phyloP scores from a whole-genome alignment of 495 filamentous ascomycete species.

The Penicillium bovifimosum region DNA sequence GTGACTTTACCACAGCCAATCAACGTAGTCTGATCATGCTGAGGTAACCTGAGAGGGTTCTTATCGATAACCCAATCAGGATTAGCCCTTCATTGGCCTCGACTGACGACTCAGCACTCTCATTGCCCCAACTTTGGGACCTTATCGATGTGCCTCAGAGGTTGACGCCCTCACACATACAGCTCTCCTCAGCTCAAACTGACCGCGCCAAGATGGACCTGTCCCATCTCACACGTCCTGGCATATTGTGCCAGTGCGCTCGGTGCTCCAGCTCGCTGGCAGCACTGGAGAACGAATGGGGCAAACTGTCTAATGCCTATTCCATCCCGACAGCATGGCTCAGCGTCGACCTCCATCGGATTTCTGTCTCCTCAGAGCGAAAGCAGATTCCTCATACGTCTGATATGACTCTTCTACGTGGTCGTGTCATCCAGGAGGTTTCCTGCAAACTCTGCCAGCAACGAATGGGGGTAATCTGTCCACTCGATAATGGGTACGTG shows the following conservation, averaged over 20 bases:
- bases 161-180: slow-evolving; percentile 5
- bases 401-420: slow-evolving; percentile 36
- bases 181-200: not conserved
- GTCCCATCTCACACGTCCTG: slow-evolving; percentile 34
- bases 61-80: slow-evolving; percentile 13
- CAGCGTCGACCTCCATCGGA: slow-evolving; percentile 41
- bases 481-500: slow-evolving; percentile 39
- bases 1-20: too few relatives aligned
- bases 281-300: slow-evolving; percentile 46
- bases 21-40: too few relatives aligned
- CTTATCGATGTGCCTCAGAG: not conserved
- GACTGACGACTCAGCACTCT: slow-evolving; percentile 20
- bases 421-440: slow-evolving; percentile 39
- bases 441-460: slow-evolving; percentile 44
- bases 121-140: not conserved
- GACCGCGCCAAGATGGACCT: slow-evolving; percentile 33
- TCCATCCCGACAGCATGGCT: slow-evolving; percentile 40
- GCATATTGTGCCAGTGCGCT: slow-evolving; percentile 39
- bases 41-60: too few relatives aligned
- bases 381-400: slow-evolving; percentile 41
- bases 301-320: slow-evolving; percentile 39
- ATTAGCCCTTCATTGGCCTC: slow-evolving; percentile 10
- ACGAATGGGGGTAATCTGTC: slow-evolving; percentile 36
- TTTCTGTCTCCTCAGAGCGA: slow-evolving; percentile 36
- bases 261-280: slow-evolving; percentile 45